Conservation (phyloP, 2,329 filamentous ascomycete genomes). For the Xylariaceae sp. region DNA sequence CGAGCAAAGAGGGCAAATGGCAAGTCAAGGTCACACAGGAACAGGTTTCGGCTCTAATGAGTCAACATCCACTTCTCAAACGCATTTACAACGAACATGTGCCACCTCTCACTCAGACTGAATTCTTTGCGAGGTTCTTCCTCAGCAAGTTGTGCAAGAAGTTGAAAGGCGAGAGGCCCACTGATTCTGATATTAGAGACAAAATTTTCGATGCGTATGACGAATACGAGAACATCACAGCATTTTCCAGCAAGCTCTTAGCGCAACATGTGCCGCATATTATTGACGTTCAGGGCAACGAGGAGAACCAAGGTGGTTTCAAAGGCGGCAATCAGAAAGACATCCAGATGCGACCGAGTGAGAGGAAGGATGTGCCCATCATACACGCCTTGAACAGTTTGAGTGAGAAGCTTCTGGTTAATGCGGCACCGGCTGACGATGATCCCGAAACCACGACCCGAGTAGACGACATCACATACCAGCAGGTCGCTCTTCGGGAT, state of each 20-base stretch:
- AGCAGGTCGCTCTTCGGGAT: constrained; percentile 72
- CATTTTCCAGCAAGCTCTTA: constrained; percentile 49
- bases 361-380: constrained; percentile 73
- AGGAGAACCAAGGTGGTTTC: constrained; percentile 85
- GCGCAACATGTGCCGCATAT: constrained; percentile 74
- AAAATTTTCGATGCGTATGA: constrained; percentile 82
- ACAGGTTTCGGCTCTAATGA: constrained; percentile 88
- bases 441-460: constrained; percentile 56
- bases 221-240: constrained; percentile 59
- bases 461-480: constrained; percentile 68
- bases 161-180: constrained; percentile 80
- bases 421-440: constrained; percentile 74
- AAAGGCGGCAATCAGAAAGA: constrained; percentile 80
- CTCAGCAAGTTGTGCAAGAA: constrained; percentile 86
- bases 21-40: constrained; percentile 84
- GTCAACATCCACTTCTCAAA: constrained; percentile 85
- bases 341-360: constrained; percentile 74
- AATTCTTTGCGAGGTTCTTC: constrained; percentile 95
- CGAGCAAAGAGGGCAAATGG: constrained; percentile 49
- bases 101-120: constrained; percentile 67
- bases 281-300: constrained; percentile 89
- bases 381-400: constrained; percentile 83
- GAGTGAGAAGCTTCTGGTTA: constrained; percentile 88
- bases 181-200: constrained; percentile 71
- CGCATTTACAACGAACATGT: constrained; percentile 91